Percentiles rank a stretch among this genome's conserved stretches.
Conservation (phyloP, 2,329 filamentous ascomycete genomes). For the Colletotrichum tropicicola region DNA sequence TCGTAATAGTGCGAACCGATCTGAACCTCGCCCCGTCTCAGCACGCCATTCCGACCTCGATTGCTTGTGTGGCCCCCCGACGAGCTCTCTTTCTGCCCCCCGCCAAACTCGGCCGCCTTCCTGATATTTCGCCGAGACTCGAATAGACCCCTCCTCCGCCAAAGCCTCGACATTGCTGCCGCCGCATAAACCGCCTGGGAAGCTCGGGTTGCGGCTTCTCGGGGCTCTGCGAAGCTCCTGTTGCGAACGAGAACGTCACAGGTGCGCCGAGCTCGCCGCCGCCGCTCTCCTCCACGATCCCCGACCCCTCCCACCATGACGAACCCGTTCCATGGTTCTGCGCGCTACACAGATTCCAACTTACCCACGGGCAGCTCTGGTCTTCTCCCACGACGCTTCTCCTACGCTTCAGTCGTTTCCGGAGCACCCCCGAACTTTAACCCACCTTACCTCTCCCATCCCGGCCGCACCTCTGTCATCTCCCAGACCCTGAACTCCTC, state of each 20-base stretch:
- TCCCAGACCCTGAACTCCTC: slow-evolving; percentile 64
- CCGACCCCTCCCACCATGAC: slow-evolving; percentile 45
- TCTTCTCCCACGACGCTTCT: slow-evolving; percentile 45
- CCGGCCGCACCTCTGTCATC: slow-evolving; percentile 52
- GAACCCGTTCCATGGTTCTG: slow-evolving; percentile 49
- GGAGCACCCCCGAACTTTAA: slow-evolving; percentile 45
- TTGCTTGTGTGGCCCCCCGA: slow-evolving; percentile 13
- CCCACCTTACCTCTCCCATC: slow-evolving; percentile 45
- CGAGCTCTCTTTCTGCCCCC: not conserved
- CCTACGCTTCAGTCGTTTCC: slow-evolving; percentile 53
- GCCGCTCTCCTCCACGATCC: slow-evolving; percentile 14
- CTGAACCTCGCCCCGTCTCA: slow-evolving; percentile 4
- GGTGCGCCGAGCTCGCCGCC: slow-evolving; percentile 24
- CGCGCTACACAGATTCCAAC: slow-evolving; percentile 43
- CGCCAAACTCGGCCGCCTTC: not conserved
- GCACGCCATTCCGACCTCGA: slow-evolving; percentile 24
- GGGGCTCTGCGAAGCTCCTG: slow-evolving; percentile 25
- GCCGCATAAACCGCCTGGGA: not conserved
- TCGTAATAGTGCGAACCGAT: slow-evolving; percentile 22
- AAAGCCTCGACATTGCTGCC: not conserved
- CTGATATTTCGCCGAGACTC: not conserved
- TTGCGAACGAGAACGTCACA: slow-evolving; percentile 13
- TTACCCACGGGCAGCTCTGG: slow-evolving; percentile 36
- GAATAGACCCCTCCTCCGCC: not conserved
- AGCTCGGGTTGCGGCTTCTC: slow-evolving; percentile 22